phyloP scores from a whole-genome alignment of 2,329 filamentous ascomycete species.

The Penicillium psychrosexuale region DNA sequence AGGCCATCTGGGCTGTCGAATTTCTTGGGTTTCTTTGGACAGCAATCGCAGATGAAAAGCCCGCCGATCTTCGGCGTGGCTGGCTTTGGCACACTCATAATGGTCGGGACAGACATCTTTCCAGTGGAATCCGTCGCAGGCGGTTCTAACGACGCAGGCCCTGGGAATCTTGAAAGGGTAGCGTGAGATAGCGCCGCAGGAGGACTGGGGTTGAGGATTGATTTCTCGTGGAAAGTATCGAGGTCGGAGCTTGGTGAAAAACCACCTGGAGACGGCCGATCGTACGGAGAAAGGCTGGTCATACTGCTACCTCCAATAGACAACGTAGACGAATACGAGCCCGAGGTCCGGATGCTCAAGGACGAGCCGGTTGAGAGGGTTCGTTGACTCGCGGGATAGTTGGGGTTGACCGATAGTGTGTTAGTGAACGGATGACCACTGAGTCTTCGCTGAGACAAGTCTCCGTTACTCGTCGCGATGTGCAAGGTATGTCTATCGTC shows the following conservation, averaged over 20 bases:
- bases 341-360: constrained; percentile 54
- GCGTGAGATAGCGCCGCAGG: constrained; percentile 43
- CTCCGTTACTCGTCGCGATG: constrained; percentile 43
- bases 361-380: constrained; percentile 67
- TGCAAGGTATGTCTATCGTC: constrained; percentile 38
- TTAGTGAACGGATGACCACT: constrained; percentile 54
- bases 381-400: constrained; percentile 56
- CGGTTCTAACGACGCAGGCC: constrained; percentile 38
- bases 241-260: constrained; percentile 58
- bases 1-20: constrained; percentile 83
- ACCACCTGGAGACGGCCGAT: constrained; percentile 59
- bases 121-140: constrained; percentile 39
- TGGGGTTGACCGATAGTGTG: constrained; percentile 53
- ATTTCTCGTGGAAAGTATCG: constrained; percentile 53
- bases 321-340: constrained; percentile 62
- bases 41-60: constrained; percentile 81
- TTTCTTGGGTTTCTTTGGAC: constrained; percentile 94
- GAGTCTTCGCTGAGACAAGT: constrained; percentile 55
- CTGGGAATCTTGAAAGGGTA: constrained; percentile 36
- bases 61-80: constrained; percentile 52
- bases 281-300: constrained; percentile 62
- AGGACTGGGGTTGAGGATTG: constrained; percentile 48
- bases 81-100: constrained; percentile 33
- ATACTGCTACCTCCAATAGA: constrained; percentile 62
- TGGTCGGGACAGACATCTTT: constrained; percentile 48